Evolutionary conservation across 1,139 yeast species (phyloP).

Genomic region (Casaregolazyma suthepensis): DNA sequence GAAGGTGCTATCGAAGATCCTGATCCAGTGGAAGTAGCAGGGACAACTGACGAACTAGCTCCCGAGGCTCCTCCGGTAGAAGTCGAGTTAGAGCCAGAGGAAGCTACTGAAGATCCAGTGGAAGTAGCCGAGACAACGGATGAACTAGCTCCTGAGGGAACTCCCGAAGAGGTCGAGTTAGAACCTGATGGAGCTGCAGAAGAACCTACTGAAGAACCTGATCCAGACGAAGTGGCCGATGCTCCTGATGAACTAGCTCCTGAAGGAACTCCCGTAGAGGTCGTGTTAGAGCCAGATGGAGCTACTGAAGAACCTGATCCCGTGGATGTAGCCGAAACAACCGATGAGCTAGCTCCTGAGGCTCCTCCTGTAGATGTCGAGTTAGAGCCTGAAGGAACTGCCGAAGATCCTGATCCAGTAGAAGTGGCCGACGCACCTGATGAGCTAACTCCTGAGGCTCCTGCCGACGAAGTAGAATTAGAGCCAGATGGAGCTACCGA

Average conservation of each 20-base stretch:
- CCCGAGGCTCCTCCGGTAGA: too few species aligned
- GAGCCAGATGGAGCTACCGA: too few species aligned
- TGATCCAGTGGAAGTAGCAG: too few species aligned
- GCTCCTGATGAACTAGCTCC: constrained; percentile 8
- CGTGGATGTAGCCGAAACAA: too few species aligned
- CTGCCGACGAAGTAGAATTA: not conserved
- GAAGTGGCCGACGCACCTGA: not conserved
- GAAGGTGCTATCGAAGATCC: too few species aligned
- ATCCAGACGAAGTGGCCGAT: constrained; percentile 3
- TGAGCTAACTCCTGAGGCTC: not conserved
- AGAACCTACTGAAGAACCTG: constrained; percentile 7
- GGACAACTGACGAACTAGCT: too few species aligned
- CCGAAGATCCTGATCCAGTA: not conserved
- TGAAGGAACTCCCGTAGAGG: too few species aligned
- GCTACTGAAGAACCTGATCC: constrained; percentile 5
- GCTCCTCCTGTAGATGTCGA: too few species aligned
- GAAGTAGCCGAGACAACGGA: not conserved
- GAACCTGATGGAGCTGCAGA: too few species aligned
- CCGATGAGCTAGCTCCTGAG: too few species aligned
- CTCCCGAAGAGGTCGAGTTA: not conserved
- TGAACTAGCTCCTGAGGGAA: not conserved
- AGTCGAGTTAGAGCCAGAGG: too few species aligned
- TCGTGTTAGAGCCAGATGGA: not conserved
- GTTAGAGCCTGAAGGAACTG: constrained; percentile 7
- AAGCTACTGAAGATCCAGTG: not conserved